These are phyloP conservation scores for Vaccinium macrocarpon DNA, from an alignment of 148 eudicot genomes.

Conservation along the genomic window DNA sequence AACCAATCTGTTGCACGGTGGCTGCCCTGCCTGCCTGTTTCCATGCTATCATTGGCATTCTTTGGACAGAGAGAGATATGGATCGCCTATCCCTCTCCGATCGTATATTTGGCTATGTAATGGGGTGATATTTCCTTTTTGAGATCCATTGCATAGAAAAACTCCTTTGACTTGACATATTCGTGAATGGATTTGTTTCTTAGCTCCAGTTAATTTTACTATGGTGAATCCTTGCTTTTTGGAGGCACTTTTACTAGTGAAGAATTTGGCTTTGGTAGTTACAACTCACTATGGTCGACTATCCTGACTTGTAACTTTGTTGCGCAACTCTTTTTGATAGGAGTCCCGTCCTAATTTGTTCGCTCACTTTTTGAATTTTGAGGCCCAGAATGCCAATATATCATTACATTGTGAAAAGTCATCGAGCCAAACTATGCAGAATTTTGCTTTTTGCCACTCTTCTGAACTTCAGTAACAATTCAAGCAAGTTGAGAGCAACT, in stretches of 20 bases:
- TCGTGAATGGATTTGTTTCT: background rate
- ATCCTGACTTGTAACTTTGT: background rate
- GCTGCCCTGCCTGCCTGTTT: background rate
- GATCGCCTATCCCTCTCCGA: background rate
- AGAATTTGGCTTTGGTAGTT: background rate
- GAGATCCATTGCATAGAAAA: background rate
- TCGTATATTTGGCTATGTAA: background rate
- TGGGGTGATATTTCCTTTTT: slow-evolving; percentile 8
- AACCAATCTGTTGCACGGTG: background rate
- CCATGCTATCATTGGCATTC: slow-evolving; percentile 2
- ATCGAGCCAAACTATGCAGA: background rate
- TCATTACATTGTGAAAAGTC: background rate
- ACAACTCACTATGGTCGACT: background rate
- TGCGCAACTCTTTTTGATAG: background rate
- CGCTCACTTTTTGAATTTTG: background rate
- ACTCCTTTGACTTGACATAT: slow-evolving; percentile 8
- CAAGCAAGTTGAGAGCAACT: background rate
- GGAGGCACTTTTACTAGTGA: background rate
- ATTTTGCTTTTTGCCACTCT: background rate
- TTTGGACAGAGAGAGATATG: background rate
- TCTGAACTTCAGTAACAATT: background rate
- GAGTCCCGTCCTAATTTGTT: background rate
- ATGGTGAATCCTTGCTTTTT: background rate
- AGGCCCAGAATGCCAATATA: background rate
- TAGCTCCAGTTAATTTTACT: background rate